phyloP scores from a whole-genome alignment of 2,329 filamentous ascomycete species.

The Pseudogymnoascus verrucosus region DNA sequence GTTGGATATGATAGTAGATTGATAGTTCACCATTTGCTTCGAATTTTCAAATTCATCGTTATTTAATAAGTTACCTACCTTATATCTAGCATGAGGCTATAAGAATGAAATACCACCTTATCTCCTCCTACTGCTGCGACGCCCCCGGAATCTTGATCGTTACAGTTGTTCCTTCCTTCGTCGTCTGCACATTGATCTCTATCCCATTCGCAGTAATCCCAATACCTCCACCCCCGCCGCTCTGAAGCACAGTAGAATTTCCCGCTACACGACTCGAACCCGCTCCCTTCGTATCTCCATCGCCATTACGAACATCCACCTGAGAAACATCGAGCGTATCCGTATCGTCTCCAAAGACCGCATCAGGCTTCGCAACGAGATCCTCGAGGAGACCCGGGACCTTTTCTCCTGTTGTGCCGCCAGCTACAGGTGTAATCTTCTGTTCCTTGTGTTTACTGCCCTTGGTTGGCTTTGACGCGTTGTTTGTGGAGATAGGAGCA shows the following conservation, averaged over 20 bases:
- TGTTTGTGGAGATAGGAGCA: neutral
- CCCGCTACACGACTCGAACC: neutral
- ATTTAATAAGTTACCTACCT: conserved; percentile 9
- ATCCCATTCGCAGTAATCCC: conserved; percentile 15
- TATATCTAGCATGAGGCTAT: neutral
- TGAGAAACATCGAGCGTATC: neutral
- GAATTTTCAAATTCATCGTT: conserved; percentile 25
- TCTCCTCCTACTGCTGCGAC: conserved; percentile 12
- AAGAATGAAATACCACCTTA: neutral
- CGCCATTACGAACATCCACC: neutral
- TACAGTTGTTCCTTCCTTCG: conserved; percentile 20
- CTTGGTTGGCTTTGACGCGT: neutral
- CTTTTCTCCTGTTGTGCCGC: neutral
- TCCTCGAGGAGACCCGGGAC: neutral
- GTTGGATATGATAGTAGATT: conserved; percentile 18
- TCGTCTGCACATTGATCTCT: conserved; percentile 22
- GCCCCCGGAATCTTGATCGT: conserved; percentile 21
- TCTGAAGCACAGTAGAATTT: neutral
- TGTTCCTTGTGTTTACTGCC: neutral
- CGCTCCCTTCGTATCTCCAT: neutral
- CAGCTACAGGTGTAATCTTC: neutral
- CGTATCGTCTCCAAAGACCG: neutral
- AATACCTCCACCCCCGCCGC: conserved; percentile 10
- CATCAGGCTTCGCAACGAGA: neutral
- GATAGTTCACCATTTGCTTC: conserved; percentile 25